These are phyloP conservation scores for Pythium rhizo-oryzae DNA, from an alignment of 352 stramenopile genomes.

Conservation along the genomic window DNA sequence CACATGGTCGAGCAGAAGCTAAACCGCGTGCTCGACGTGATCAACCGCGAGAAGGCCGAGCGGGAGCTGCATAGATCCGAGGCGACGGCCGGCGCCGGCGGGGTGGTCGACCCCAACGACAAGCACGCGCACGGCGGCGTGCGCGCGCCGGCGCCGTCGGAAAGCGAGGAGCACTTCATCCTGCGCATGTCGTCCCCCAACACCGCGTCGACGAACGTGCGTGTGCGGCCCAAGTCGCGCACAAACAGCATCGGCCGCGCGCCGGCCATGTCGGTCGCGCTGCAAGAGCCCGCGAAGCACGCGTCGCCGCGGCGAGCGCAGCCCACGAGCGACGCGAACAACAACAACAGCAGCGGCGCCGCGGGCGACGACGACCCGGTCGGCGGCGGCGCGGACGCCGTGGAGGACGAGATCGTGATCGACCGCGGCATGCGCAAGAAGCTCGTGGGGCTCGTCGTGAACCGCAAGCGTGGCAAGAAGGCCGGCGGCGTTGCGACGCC, in stretches of 20 bases:
- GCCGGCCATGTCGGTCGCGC: conserved; percentile 23
- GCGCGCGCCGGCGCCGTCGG: conserved; percentile 60
- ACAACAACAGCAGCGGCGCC: conserved; percentile 24
- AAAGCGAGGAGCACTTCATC: conserved; percentile 87
- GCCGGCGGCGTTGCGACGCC: conserved; percentile 13
- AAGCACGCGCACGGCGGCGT: conserved; percentile 40
- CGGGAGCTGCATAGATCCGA: conserved; percentile 78
- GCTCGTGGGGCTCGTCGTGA: conserved; percentile 79
- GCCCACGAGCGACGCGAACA: conserved; percentile 17
- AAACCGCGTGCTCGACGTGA: conserved; percentile 78
- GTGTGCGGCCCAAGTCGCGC: conserved; percentile 73
- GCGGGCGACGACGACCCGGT: conserved; percentile 34
- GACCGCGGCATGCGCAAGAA: conserved; percentile 84
- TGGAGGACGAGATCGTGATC: conserved; percentile 68
- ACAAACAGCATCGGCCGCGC: conserved; percentile 29
- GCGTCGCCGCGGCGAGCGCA: conserved; percentile 20
- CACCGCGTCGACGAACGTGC: conserved; percentile 66
- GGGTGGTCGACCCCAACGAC: conserved; percentile 27
- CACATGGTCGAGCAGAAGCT: conserved; percentile 86
- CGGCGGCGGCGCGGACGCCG: background rate
- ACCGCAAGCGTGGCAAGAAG: conserved; percentile 78
- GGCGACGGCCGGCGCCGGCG: conserved; percentile 32
- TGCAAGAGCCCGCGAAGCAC: conserved; percentile 33
- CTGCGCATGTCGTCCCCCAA: conserved; percentile 77
- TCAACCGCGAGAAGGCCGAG: conserved; percentile 83